Conservation (phyloP, 2,329 filamentous ascomycete species). For the Xylaria sp. region DNA sequence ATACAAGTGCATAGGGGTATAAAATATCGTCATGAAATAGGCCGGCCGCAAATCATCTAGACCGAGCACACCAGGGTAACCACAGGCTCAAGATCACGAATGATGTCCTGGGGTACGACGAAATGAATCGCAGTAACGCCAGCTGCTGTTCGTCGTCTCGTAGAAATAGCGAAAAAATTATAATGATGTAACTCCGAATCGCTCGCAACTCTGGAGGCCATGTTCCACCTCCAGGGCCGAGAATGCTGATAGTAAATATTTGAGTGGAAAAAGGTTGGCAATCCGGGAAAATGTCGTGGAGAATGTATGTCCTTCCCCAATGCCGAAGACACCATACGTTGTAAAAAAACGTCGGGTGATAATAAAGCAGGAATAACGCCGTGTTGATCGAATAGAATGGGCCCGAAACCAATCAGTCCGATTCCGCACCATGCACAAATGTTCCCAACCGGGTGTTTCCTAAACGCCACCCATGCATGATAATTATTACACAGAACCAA, state of each 20-base stretch:
- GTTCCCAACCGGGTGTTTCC: slow-evolving; percentile 40
- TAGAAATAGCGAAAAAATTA: slow-evolving; percentile 40
- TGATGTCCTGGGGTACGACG: slow-evolving; percentile 35
- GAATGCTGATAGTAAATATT: slow-evolving; percentile 42
- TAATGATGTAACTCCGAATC: slow-evolving; percentile 44
- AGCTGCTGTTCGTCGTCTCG: slow-evolving; percentile 45
- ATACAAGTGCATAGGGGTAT: slow-evolving; percentile 38
- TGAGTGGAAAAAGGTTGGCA: slow-evolving; percentile 34
- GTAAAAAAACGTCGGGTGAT: slow-evolving; percentile 40
- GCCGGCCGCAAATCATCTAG: slow-evolving; percentile 29
- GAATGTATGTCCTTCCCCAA: slow-evolving; percentile 36
- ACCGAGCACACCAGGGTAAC: slow-evolving; percentile 46
- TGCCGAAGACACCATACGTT: slow-evolving; percentile 45
- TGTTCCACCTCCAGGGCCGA: slow-evolving; percentile 42
- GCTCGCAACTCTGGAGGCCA: slow-evolving; percentile 42
- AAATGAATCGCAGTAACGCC: slow-evolving; percentile 37
- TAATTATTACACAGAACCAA: slow-evolving; percentile 82
- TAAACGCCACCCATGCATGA: slow-evolving; percentile 67
- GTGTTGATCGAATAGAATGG: slow-evolving; percentile 44
- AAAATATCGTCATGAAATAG: slow-evolving; percentile 42
- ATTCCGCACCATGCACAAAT: slow-evolving; percentile 44
- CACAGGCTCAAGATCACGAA: slow-evolving; percentile 45
- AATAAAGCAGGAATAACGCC: slow-evolving; percentile 46
- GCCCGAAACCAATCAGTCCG: slow-evolving; percentile 45
- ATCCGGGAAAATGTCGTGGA: slow-evolving; percentile 33